Conservation (phyloP, 148 eudicot genomes). For the Salicornia ramosissima region DNA sequence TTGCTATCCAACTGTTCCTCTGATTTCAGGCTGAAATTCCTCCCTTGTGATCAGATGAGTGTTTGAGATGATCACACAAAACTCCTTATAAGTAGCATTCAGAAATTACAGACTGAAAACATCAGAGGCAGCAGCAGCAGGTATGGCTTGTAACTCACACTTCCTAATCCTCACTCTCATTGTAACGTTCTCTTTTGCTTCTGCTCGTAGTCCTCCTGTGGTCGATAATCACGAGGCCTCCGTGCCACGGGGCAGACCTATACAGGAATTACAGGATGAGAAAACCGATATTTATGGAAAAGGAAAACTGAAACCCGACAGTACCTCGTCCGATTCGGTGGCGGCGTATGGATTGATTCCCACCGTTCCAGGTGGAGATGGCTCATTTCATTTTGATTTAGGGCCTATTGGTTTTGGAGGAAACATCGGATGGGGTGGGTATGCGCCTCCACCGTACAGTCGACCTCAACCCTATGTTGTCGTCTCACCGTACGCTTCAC, state of each 20-base stretch:
- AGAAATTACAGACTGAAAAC: background rate
- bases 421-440: constrained; percentile 6
- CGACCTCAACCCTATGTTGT: constrained; percentile 20
- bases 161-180: constrained; percentile 19
- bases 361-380: constrained; percentile 9
- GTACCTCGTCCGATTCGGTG: background rate
- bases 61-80: background rate
- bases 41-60: constrained; percentile 14
- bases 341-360: constrained; percentile 5
- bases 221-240: background rate
- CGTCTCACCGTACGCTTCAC: constrained; percentile 13
- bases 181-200: constrained; percentile 12
- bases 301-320: background rate
- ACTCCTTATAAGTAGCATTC: constrained; percentile 3
- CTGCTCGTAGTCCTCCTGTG: constrained; percentile 17
- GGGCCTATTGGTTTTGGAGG: constrained; percentile 27
- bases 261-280: background rate
- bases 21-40: constrained; percentile 21
- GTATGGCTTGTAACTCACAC: constrained; percentile 19
- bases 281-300: background rate
- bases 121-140: background rate
- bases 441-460: constrained; percentile 18
- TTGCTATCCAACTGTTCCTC: background rate
- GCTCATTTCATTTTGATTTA: constrained; percentile 16
- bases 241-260: background rate